These are phyloP conservation scores for Penicillium corylophilum DNA, from an alignment of 2,329 filamentous ascomycete genomes.

Conservation along the genomic window DNA sequence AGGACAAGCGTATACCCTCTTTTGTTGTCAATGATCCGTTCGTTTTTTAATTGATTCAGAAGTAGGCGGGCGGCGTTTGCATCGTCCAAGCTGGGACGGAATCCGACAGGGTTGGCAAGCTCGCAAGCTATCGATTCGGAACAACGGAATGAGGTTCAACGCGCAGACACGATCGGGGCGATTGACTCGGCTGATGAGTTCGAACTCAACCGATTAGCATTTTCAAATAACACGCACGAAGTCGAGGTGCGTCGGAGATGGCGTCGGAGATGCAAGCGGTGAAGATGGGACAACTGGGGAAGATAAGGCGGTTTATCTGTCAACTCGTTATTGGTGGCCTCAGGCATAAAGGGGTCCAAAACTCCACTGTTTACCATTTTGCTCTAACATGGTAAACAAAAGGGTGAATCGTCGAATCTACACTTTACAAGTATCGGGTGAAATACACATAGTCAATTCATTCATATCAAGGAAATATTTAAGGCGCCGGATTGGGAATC, in stretches of 20 bases:
- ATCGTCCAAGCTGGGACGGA: conserved; percentile 3
- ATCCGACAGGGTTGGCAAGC: background rate
- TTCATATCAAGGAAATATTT: background rate
- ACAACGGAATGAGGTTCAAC: background rate
- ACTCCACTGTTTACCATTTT: background rate
- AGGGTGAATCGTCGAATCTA: too few species aligned
- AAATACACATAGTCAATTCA: background rate
- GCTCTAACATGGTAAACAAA: too few species aligned
- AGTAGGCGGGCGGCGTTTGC: background rate
- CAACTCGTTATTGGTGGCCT: conserved; percentile 9
- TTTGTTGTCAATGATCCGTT: background rate
- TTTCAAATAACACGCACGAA: background rate
- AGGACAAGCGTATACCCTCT: background rate
- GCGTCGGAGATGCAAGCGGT: conserved; percentile 4
- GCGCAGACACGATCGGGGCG: background rate
- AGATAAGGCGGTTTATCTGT: conserved; percentile 17
- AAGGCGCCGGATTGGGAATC: background rate
- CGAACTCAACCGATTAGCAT: background rate
- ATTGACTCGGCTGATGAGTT: background rate
- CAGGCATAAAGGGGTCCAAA: background rate
- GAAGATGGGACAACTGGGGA: conserved; percentile 2
- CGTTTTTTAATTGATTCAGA: background rate
- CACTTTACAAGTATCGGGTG: background rate
- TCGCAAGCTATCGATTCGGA: conserved; percentile 2
- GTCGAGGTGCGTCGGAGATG: conserved; percentile 4